Evolutionary conservation across 169 alveolate genomes (phyloP), one percentile per base, ranked within the genome.

Genomic region (Plasmodium coatneyi): DNA sequence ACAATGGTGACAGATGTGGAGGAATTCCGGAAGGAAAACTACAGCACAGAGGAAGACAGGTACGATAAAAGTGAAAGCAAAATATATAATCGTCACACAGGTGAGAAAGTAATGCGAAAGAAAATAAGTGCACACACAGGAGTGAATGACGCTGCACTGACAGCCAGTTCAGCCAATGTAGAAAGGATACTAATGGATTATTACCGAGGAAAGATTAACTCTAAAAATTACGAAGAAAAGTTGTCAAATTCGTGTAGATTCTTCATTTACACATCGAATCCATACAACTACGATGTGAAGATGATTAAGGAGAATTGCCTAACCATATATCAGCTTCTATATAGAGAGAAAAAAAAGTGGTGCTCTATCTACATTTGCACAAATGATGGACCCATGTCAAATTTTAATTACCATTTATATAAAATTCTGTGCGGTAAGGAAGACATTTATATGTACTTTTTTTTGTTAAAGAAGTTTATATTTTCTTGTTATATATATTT

Each of bases 401-500:
- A 87, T 87, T 80, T 87, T 87, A 52, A 87, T 79, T 87, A 87
- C 60, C 93, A 87, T 66, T 80, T 87, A 30, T 87, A 78, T 79
- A 87, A 87, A 66, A 87, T 87, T 30, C 78, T 87, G 70, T 80
- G 86, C 80, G 66, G 89, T 25, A 60, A 78, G 46, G 89, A 87
- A 52, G 83, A 87, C 46, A 87, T 87, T 34, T 87, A 87, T 30
- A 87, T 79, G 89, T 87, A 87, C 19, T 87, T 87, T 52, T 76
- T 80, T 80, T 19, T 87, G 32, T 79, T 87, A 28, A 87, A 87
- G 54, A 87, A 80, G 43, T 87, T 87, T 78, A 87, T 87, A 22
- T 79, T 80, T 87, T 79, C 93, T 0, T 78, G 93, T 39, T 87
- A 87, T 14, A 87, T 80, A 41, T 87, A 87, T 43, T 87, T 87